Conservation (phyloP, 2,329 filamentous ascomycete species). For the Hymenoscyphus fraxineus region DNA sequence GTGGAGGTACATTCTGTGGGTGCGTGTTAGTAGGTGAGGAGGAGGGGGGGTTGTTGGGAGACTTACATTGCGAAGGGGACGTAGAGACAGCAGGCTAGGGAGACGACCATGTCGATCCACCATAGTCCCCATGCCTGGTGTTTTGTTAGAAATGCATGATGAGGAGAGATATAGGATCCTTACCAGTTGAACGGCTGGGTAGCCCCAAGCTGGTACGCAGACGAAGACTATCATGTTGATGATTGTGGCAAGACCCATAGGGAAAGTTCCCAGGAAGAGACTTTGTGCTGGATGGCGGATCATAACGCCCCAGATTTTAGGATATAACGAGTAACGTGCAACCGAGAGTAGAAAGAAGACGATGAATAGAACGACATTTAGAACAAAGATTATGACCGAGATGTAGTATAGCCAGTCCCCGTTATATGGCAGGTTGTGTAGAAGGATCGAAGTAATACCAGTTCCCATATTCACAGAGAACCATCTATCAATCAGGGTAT, state of each 20-base stretch:
- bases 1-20: conserved; percentile 29
- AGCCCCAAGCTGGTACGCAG: conserved; percentile 58
- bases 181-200: conserved; percentile 48
- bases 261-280: conserved; percentile 65
- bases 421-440: conserved; percentile 60
- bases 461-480: conserved; percentile 64
- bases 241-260: conserved; percentile 66
- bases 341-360: conserved; percentile 51
- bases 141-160: not conserved
- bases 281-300: conserved; percentile 63
- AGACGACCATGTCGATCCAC: conserved; percentile 53
- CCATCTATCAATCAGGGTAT: conserved; percentile 41
- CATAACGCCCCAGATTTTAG: conserved; percentile 63
- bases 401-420: conserved; percentile 54
- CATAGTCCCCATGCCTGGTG: conserved; percentile 50
- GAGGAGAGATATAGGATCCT: conserved; percentile 11
- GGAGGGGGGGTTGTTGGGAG: not conserved
- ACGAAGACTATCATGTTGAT: conserved; percentile 61
- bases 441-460: conserved; percentile 60
- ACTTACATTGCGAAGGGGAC: conserved; percentile 54
- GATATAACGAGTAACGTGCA: conserved; percentile 61
- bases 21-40: conserved; percentile 7
- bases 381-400: conserved; percentile 55
- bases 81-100: conserved; percentile 50
- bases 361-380: conserved; percentile 57